Evolutionary conservation across 2,329 filamentous ascomycete genomes (phyloP), one percentile per base, ranked within the genome.

Genomic region (Fusarium sp.): DNA sequence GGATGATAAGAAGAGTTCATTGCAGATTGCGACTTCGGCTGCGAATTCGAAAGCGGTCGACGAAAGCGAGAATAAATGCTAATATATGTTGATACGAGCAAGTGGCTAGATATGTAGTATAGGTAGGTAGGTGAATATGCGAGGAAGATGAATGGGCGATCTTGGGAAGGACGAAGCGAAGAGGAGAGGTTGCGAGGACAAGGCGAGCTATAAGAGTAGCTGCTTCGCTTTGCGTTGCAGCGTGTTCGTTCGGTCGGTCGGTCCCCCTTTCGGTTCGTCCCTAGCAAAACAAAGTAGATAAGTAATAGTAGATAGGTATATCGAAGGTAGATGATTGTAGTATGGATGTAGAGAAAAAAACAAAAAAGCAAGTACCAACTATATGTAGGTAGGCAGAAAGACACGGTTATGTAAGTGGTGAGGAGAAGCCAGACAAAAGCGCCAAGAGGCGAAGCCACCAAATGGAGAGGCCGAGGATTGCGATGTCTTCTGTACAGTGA

Each of bases 1-100:
- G 67, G 74, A 47, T 72, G 74, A 60, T 79, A 79, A 65, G 71
- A 61, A 32, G 75, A 74, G 61, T 78, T 78, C 78, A 79, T 79
- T 64, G 50, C 53, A 41, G 34, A 49, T 58, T 47, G 59, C 53
- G 48, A 46, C 27, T 21, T 23, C 5, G 34, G 25, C 30, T 57
- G 25, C 23, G 55, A 48, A 18, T 20, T 25, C 46, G 34, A 28
- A 32, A 27, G 21, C 28, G 43, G 45, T 28, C 28, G 40, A 21
- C 34, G 45, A 20, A 30, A 34, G 16, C 28, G 23, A 48, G 28
- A 55, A 45, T 41, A 67, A 49, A 58, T 55, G 42, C 23, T 13
- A 23, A 25, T 48, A 50, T 56, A 61, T 30, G 30, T 59, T 21
- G 43, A 51, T 61, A 51, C 45, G 23, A 41, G n/a, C 23, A 25